Evolutionary conservation across 495 filamentous ascomycete genomes (phyloP).

Genomic region (Penicillium canescens): DNA sequence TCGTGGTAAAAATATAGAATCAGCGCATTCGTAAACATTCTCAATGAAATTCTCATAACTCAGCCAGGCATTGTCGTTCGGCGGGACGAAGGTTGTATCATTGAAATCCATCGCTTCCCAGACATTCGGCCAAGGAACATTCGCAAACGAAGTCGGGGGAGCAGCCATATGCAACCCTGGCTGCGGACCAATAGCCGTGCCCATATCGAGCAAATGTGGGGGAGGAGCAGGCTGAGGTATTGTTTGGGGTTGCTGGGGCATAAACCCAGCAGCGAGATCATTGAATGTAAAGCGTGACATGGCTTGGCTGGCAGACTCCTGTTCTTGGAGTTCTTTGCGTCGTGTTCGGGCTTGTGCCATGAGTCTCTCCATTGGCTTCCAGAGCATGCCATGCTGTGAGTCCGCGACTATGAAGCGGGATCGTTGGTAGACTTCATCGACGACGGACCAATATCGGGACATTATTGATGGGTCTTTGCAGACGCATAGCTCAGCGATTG

Average conservation of each 20-base stretch:
- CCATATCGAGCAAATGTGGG: not conserved
- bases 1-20: constrained; percentile 22
- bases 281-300: not conserved
- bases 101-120: constrained; percentile 36
- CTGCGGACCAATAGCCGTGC: not conserved
- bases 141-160: not conserved
- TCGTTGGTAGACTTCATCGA: constrained; percentile 59
- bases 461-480: constrained; percentile 61
- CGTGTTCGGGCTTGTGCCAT: constrained; percentile 43
- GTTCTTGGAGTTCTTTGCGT: constrained; percentile 21
- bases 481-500: constrained; percentile 70
- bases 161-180: not conserved
- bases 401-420: constrained; percentile 53
- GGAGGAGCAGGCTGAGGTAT: too few species aligned
- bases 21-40: constrained; percentile 29
- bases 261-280: not conserved
- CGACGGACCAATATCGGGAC: constrained; percentile 70
- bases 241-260: not conserved
- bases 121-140: constrained; percentile 28
- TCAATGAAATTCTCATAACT: constrained; percentile 38
- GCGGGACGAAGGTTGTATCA: not conserved
- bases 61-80: constrained; percentile 28
- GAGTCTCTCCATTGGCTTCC: constrained; percentile 70
- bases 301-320: not conserved
- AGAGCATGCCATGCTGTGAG: constrained; percentile 60